These are phyloP conservation scores for Chytridium lagenaria DNA, from an alignment of 371 early-diverging fungal genomes.

Conservation along the genomic window DNA sequence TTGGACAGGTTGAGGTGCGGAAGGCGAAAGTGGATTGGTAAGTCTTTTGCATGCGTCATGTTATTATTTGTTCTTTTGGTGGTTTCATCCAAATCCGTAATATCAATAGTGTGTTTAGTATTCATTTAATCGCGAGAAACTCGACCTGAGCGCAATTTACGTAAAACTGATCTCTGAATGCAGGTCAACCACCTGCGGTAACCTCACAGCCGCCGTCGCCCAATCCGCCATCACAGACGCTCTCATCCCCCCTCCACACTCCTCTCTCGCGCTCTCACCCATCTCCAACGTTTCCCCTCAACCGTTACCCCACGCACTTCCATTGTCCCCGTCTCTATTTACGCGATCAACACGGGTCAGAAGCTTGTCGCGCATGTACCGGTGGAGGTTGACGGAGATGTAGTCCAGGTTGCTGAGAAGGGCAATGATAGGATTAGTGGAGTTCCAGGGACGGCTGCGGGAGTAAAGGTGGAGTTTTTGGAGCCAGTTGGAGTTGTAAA, in stretches of 20 bases:
- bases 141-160: too few species aligned
- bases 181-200: slow-evolving; percentile 27
- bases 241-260: background rate
- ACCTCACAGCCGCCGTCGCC: slow-evolving; percentile 22
- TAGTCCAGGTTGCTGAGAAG: background rate
- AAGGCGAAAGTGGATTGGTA: slow-evolving; percentile 16
- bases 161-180: background rate
- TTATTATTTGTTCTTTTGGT: too few species aligned
- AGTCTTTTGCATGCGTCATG: too few species aligned
- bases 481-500: slow-evolving; percentile 10
- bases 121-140: too few species aligned
- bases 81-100: background rate
- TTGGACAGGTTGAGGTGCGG: slow-evolving; percentile 25
- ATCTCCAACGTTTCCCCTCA: too few species aligned
- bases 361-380: slow-evolving; percentile 24
- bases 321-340: slow-evolving; percentile 17
- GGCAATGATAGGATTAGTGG: slow-evolving; percentile 20
- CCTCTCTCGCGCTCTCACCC: slow-evolving; percentile 2
- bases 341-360: slow-evolving; percentile 10
- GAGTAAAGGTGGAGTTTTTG: slow-evolving; percentile 17
- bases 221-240: slow-evolving; percentile 17
- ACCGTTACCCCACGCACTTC: slow-evolving; percentile 6
- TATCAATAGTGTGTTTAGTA: too few species aligned
- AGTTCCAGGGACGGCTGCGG: slow-evolving; percentile 25
- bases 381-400: background rate